Percentiles rank a stretch among this genome's conserved stretches.
Evolutionary conservation across 208 protist genomes (phyloP).

Genomic region (Leishmania turanica): DNA sequence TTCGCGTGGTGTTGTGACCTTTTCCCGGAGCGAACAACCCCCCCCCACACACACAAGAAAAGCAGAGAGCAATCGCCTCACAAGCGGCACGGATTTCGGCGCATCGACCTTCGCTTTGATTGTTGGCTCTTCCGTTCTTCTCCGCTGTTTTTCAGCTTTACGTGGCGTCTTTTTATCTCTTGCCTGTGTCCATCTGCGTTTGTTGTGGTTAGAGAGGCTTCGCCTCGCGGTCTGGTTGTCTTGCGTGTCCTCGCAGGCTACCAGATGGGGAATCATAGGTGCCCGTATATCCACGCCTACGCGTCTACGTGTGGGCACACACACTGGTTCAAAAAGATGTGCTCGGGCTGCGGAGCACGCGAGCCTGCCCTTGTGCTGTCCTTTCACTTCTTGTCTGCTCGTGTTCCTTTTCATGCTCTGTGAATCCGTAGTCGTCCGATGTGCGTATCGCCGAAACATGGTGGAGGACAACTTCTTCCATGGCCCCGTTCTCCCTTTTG

Average conservation of each 20-base stretch:
- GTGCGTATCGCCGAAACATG: background rate
- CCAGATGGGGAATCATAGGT: background rate
- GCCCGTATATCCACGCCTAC: background rate
- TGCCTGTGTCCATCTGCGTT: background rate
- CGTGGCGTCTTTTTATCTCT: background rate
- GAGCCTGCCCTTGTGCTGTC: background rate
- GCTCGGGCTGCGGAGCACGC: background rate
- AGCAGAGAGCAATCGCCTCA: too few species aligned
- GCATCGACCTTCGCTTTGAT: too few species aligned
- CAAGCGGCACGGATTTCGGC: too few species aligned
- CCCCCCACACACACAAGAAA: too few species aligned
- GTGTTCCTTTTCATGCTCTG: too few species aligned
- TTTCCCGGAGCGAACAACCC: background rate
- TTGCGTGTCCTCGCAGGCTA: background rate
- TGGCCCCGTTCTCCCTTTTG: background rate
- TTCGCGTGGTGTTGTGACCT: background rate
- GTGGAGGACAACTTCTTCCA: background rate
- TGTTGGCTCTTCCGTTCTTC: too few species aligned
- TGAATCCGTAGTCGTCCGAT: background rate
- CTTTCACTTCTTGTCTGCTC: background rate
- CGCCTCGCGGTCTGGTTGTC: constrained; percentile 1
- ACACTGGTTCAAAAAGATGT: background rate
- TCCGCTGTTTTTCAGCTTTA: background rate
- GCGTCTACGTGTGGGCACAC: background rate
- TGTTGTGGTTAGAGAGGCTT: background rate